Conservation (phyloP, 106 monocot species). For the Ottelia alismoides region DNA sequence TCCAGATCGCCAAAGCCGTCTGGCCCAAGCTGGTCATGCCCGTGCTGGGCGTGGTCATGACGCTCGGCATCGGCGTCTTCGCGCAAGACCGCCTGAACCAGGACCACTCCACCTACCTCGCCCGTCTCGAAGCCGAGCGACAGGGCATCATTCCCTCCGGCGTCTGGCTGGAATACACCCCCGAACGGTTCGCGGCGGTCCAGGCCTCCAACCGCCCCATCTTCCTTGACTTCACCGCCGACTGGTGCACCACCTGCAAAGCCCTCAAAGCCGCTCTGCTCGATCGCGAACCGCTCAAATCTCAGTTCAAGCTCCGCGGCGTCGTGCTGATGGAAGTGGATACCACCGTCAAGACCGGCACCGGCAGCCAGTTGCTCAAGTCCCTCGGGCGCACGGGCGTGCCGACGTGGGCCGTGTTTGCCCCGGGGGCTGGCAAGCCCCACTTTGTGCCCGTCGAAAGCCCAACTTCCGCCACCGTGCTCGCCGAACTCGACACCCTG, state of each 20-base stretch:
- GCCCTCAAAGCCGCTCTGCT: not conserved
- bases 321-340: not conserved
- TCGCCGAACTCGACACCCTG: no score
- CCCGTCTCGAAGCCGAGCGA: no score
- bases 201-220: not conserved
- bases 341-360: not conserved
- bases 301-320: not conserved
- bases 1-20: no score
- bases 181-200: not conserved
- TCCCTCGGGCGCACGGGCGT: not conserved
- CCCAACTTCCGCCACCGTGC: no score
- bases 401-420: not conserved
- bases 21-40: no score
- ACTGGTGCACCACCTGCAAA: not conserved
- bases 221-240: not conserved
- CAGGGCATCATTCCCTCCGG: no score
- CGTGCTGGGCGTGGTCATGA: no score
- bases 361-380: not conserved
- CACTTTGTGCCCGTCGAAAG: no score
- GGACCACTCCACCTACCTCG: no score
- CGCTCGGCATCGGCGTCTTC: no score
- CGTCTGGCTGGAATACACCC: no score
- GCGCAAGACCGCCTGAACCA: no score
- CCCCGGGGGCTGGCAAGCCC: not conserved
- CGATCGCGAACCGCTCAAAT: not conserved